Evolutionary conservation across 2,329 filamentous ascomycete species (phyloP), one percentile per base, ranked within the genome.

Genomic region (Cytospora paraplurivora): DNA sequence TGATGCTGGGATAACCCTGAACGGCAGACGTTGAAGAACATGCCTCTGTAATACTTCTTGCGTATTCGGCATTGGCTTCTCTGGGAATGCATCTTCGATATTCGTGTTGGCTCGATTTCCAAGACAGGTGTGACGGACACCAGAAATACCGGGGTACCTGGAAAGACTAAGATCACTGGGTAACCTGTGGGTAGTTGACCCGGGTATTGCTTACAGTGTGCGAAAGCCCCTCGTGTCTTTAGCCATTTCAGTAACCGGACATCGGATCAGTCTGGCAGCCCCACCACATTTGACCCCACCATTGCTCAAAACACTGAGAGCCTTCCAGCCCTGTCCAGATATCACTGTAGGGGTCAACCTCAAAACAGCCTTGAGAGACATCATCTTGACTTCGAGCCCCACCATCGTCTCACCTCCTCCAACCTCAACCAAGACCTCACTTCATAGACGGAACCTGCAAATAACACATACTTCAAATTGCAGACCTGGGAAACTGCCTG

Each of bases 311-410:
- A 21, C n/a, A 35, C 52, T 34, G 58, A 53, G 38, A 61, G 51
- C 32, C 27, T 37, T 33, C 32, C 32, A 51, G 41, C 13, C 34
- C 4, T 34, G 49, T 52, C 35, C 47, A 54, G 37, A 51, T 53
- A 47, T 51, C 59, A 52, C 55, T 44, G 32, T 35, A 50, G 54
- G n/a, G 37, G 51, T 55, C 49, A 38, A 55, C 51, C 51, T 38
- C 38, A 55, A 32, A 61, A 51, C 51, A 49, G 33, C 33, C 38
- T 32, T 7, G 51, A 7, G 47, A 37, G 50, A 33, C 5, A n/a
- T 34, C 27, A 27, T 27, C 27, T 44, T 49, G 53, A 19, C 49
- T 33, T 61, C 51, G 59, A 38, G 59, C 59, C 59, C 59, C 59
- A 61, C 59, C 59, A 61, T 35, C n/a, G n/a, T 21, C 44, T 17